Percentiles rank a stretch among this genome's conserved stretches.
Conservation (phyloP, 768 basidiomycete species). For the Termitomyces sp. region DNA sequence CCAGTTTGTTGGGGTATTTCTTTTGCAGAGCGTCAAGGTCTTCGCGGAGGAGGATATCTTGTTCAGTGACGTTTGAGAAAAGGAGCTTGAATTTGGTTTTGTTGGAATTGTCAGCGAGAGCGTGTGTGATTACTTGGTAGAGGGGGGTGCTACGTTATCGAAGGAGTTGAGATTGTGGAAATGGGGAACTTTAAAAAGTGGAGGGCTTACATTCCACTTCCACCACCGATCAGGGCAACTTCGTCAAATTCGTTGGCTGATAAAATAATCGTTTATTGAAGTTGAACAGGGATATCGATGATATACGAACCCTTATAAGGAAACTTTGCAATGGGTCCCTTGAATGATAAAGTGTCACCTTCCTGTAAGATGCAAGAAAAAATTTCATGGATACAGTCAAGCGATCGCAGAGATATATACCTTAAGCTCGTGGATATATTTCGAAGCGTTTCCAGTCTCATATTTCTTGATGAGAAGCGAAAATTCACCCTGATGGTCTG, state of each 20-base stretch:
- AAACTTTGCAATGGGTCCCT: conserved; percentile 89
- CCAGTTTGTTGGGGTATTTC: conserved; percentile 64
- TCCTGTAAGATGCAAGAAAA: conserved; percentile 26
- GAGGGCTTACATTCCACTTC: conserved; percentile 74
- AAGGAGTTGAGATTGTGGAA: not conserved
- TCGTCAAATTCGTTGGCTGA: conserved; percentile 82
- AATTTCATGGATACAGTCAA: not conserved
- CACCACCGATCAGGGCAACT: conserved; percentile 88
- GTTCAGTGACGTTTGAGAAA: conserved; percentile 85
- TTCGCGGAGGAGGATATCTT: conserved; percentile 84
- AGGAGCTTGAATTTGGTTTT: conserved; percentile 93
- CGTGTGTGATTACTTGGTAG: conserved; percentile 76
- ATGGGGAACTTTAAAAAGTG: conserved; percentile 3
- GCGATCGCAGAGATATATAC: conserved; percentile 15
- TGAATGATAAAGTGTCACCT: conserved; percentile 80
- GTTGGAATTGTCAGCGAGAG: conserved; percentile 67
- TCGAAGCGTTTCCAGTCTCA: conserved; percentile 78
- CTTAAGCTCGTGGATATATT: conserved; percentile 75
- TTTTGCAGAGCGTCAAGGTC: conserved; percentile 67
- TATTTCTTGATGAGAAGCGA: conserved; percentile 82
- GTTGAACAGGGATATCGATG: not conserved
- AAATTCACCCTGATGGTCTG: conserved; percentile 70
- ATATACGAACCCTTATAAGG: conserved; percentile 63
- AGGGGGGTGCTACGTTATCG: conserved; percentile 58
- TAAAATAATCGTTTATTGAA: conserved; percentile 1